Evolutionary conservation across 768 basidiomycete genomes (phyloP).

Genomic region (Podaxis sp.): DNA sequence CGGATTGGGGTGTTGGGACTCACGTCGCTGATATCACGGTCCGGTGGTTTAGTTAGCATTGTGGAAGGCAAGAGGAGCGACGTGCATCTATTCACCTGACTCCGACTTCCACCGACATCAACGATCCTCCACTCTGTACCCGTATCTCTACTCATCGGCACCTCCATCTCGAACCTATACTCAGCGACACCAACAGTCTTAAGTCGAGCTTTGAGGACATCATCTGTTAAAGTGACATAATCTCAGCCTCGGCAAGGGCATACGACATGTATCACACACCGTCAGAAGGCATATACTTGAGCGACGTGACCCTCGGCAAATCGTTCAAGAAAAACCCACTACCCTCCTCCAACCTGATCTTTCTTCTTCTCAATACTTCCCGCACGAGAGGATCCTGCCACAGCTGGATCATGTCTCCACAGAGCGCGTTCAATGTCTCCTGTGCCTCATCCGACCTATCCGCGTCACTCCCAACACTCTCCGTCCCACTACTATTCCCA

Average conservation of each 20-base stretch:
- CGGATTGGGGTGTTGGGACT: slow-evolving; percentile 10
- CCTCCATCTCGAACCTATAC: slow-evolving; percentile 78
- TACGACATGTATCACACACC: slow-evolving; percentile 35
- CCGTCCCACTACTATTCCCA: slow-evolving; percentile 45
- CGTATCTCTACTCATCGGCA: slow-evolving; percentile 49
- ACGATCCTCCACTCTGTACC: slow-evolving; percentile 75
- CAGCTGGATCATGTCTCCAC: slow-evolving; percentile 62
- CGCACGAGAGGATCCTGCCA: slow-evolving; percentile 67
- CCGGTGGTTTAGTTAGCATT: neutral
- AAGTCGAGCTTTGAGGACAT: slow-evolving; percentile 73
- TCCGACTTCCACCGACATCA: slow-evolving; percentile 77
- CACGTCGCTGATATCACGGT: slow-evolving; percentile 24
- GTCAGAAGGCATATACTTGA: slow-evolving; percentile 66
- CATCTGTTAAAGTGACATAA: slow-evolving; percentile 44
- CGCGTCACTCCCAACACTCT: slow-evolving; percentile 37
- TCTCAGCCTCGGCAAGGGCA: neutral
- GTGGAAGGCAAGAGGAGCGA: neutral
- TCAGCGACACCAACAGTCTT: slow-evolving; percentile 81
- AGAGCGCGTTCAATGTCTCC: slow-evolving; percentile 56
- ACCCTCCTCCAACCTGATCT: slow-evolving; percentile 67
- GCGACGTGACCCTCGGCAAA: slow-evolving; percentile 61
- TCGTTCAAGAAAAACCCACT: slow-evolving; percentile 81
- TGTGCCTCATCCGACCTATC: slow-evolving; percentile 52
- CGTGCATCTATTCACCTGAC: slow-evolving; percentile 47
- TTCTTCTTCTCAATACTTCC: slow-evolving; percentile 52